phyloP scores from a whole-genome alignment of 2,329 filamentous ascomycete species.

The Rutstroemia sp. region DNA sequence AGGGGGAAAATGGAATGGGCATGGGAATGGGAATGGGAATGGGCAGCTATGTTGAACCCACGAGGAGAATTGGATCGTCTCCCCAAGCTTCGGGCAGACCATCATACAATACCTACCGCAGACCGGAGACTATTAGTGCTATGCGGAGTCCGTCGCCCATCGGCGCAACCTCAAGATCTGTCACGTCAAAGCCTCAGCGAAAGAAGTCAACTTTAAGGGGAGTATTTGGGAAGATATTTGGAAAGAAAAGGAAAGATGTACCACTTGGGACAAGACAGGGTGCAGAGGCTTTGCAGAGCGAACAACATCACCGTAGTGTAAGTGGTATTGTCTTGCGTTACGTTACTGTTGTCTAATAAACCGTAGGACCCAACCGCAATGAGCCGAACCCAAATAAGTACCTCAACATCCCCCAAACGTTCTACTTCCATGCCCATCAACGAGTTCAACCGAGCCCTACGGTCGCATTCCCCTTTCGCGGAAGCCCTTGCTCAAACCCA shows the following conservation, averaged over 20 bases:
- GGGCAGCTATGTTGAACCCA: background rate
- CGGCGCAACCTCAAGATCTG: conserved; percentile 32
- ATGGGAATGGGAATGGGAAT: background rate
- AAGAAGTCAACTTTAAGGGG: conserved; percentile 52
- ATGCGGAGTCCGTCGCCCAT: conserved; percentile 2
- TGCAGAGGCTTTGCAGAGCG: conserved; percentile 13
- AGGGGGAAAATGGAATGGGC: conserved; percentile 8
- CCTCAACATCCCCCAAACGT: conserved; percentile 39
- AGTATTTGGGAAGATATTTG: conserved; percentile 51
- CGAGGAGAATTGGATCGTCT: background rate
- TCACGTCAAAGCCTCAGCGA: conserved; percentile 36
- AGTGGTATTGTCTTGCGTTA: conserved; percentile 26
- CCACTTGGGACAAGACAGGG: conserved; percentile 2
- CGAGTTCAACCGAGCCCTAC: conserved; percentile 52
- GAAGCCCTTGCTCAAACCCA: conserved; percentile 40
- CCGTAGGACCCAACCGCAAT: conserved; percentile 35
- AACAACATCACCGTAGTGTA: conserved; percentile 42
- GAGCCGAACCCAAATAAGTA: conserved; percentile 28
- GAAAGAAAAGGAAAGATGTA: conserved; percentile 35
- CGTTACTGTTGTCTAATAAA: conserved; percentile 11
- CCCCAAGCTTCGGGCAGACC: conserved; percentile 11
- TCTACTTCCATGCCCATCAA: conserved; percentile 52
- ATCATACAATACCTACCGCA: conserved; percentile 12
- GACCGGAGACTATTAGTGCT: conserved; percentile 1
- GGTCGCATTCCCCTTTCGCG: conserved; percentile 53